Percentiles rank a stretch among this genome's conserved stretches.
Evolutionary conservation across 2,329 filamentous ascomycete genomes (phyloP).

Genomic region (Fusarium sp.): DNA sequence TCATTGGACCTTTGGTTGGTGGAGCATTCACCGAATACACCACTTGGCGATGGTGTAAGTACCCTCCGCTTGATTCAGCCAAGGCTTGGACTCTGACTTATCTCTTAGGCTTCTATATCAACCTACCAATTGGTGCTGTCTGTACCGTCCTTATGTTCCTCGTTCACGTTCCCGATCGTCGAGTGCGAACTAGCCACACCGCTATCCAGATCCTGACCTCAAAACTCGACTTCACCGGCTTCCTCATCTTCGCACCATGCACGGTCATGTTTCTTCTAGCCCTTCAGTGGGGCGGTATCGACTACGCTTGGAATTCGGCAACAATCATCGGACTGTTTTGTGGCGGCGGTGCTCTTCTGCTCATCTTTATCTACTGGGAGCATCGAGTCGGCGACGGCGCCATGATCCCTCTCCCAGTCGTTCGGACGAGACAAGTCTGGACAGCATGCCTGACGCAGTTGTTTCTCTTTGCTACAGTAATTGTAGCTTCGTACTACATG

Average conservation of each 20-base stretch:
- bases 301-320: slow-evolving; percentile 62
- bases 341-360: slow-evolving; percentile 56
- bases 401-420: slow-evolving; percentile 65
- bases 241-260: slow-evolving; percentile 61
- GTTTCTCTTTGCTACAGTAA: slow-evolving; percentile 61
- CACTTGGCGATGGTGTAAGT: slow-evolving; percentile 63
- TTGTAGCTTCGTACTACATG: slow-evolving; percentile 64
- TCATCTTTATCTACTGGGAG: slow-evolving; percentile 64
- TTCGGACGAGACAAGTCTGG: slow-evolving; percentile 61
- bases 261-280: slow-evolving; percentile 67
- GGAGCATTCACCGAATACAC: slow-evolving; percentile 58
- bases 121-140: slow-evolving; percentile 61
- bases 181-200: slow-evolving; percentile 27
- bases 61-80: too few relatives aligned
- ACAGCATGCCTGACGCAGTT: slow-evolving; percentile 59
- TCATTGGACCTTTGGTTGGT: slow-evolving; percentile 64
- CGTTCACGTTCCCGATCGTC: slow-evolving; percentile 55
- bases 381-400: slow-evolving; percentile 61
- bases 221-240: slow-evolving; percentile 63
- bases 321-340: slow-evolving; percentile 63
- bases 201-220: slow-evolving; percentile 34
- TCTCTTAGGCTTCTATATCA: slow-evolving; percentile 61
- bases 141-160: slow-evolving; percentile 53
- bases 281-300: slow-evolving; percentile 66
- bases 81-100: slow-evolving; percentile 18